Evolutionary conservation across 1,284 basidiomycete species (phyloP), one percentile per base, ranked within the genome.

Genomic region (Veloboletus limbatus): DNA sequence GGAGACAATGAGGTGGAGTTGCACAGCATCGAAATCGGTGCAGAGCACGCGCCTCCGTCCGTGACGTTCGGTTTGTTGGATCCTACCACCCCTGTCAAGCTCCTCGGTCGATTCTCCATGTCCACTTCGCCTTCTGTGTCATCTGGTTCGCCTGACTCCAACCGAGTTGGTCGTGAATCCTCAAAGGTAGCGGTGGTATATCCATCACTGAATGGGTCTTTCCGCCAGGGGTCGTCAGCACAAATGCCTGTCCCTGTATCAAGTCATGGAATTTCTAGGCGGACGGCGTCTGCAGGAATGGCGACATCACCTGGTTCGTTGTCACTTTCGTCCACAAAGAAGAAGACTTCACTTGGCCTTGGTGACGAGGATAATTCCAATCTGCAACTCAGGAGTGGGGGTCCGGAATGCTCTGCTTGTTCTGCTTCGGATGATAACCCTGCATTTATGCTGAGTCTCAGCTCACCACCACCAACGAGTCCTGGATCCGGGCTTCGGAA

Each of bases 161-260:
- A 21, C 46, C 40, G 38, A 8, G 48, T 43, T 36, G 28, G 27
- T 30, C 18, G n/a, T 6, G 56, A 47, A 47, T 48, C 45, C 6
- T 38, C 51, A 2, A 49, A 42, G 35, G 32, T 25, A 1, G 40
- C 32, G 11, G 57, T 62, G 34, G 55, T 60, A 4, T 62, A 54
- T 24, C 58, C 58, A 18, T 63, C 58, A 2, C 33, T 60, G 26
- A 63, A 65, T 8, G 55, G 50, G 14, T 51, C 62, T n/a, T 60
- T 54, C 17, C 31, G 50, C 2, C 62, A 60, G 21, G 53, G 40
- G 6, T 45, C 48, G 5, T 28, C 47, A 10, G 38, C 45, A 17
- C 44, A 32, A 14, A 13, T 8, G 3, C 20, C 46, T 1, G 16
- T 28, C 20, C 26, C 36, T 32, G 16, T 13, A 4, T 45, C 37